Base-by-base conservation (phyloP, 1,284 basidiomycete species). In the Cutaneotrichosporon sp. region DNA sequence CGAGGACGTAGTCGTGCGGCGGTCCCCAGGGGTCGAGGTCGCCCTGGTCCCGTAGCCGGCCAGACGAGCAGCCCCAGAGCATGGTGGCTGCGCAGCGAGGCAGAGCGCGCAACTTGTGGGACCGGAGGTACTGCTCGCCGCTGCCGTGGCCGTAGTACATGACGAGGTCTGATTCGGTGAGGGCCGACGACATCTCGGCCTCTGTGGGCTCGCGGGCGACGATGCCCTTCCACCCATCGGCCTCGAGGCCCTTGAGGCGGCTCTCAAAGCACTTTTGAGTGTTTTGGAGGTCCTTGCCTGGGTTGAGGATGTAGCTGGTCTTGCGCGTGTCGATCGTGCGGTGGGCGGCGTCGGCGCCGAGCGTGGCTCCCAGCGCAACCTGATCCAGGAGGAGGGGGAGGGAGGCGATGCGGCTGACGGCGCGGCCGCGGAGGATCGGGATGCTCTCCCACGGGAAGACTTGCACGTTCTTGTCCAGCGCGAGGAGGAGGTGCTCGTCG, bases 11-110 rank as follows among this genome's bases (percentile, higher is more conserved):
- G 71, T 92, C 88, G 76, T 91, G 88, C 0, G 97, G 92, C 20
- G 92, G 98, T 9, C 95, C 95, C 16, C 86, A 85, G 16, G 90
- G 84, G 72, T 99, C 95, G 70, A 94, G 94, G 63, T 95, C 92
- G 13, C 95, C 95, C 85, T 93, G 91, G 58, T 95, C 90, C 58
- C 85, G 85, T 64, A 99, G 80, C 4, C 86, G 81, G 18, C 95
- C 97, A 0, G 93, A 97, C 0, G 95, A 99, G 82, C 95, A 99
- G 0, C 97, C 95, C 95, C 95, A 99, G 9, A 99, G 85, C 93
- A 99, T 97, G 0, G 92, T 89, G 11, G 89, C 89, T 1, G 95
- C 94, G 74, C 95, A 99, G 20, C 84, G 83, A 4, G 85, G 83
- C 24, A 99, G 83, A 64, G 89, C 85, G 20, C 91, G 85, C 58